Conservation (phyloP, 345 rosid genomes). For the Noccaea bulbosa region DNA sequence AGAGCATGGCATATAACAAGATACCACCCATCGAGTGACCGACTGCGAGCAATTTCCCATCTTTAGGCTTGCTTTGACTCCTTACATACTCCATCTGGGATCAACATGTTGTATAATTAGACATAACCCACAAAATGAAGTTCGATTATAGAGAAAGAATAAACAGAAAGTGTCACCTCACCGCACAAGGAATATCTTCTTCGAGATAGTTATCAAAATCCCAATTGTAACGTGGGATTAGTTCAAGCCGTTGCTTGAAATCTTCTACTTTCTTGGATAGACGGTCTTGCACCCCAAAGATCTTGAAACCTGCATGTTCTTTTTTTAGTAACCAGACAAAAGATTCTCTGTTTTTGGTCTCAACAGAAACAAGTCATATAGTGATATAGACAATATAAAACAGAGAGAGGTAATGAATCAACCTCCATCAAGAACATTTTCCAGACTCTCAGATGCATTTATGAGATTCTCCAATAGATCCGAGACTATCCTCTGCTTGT, state of each 20-base stretch:
- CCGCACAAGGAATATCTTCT: slow-evolving; percentile 91
- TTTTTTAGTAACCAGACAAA: slow-evolving; percentile 42
- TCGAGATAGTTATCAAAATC: slow-evolving; percentile 86
- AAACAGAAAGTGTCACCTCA: slow-evolving; percentile 67
- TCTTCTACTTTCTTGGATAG: slow-evolving; percentile 54
- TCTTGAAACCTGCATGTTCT: slow-evolving; percentile 34
- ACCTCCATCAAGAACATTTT: slow-evolving; percentile 52
- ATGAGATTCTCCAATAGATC: slow-evolving; percentile 44
- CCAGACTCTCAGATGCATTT: slow-evolving; percentile 47
- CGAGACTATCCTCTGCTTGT: slow-evolving; percentile 24
- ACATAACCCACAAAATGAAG: background rate
- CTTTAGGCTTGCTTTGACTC: slow-evolving; percentile 60
- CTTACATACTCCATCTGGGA: slow-evolving; percentile 82
- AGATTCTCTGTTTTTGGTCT: slow-evolving; percentile 46
- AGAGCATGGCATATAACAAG: slow-evolving; percentile 78
- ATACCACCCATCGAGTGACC: slow-evolving; percentile 99
- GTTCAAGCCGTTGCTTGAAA: slow-evolving; percentile 60
- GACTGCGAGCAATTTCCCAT: slow-evolving; percentile 74
- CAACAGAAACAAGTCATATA: slow-evolving; percentile 35
- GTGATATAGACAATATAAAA: no score
- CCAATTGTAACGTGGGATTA: slow-evolving; percentile 73
- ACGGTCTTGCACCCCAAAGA: slow-evolving; percentile 46
- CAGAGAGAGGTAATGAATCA: background rate
- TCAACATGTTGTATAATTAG: slow-evolving; percentile 10
- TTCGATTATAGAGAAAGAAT: background rate